Evolutionary conservation across 2,329 filamentous ascomycete genomes (phyloP).

Genomic region (Albifimbria verrucaria): DNA sequence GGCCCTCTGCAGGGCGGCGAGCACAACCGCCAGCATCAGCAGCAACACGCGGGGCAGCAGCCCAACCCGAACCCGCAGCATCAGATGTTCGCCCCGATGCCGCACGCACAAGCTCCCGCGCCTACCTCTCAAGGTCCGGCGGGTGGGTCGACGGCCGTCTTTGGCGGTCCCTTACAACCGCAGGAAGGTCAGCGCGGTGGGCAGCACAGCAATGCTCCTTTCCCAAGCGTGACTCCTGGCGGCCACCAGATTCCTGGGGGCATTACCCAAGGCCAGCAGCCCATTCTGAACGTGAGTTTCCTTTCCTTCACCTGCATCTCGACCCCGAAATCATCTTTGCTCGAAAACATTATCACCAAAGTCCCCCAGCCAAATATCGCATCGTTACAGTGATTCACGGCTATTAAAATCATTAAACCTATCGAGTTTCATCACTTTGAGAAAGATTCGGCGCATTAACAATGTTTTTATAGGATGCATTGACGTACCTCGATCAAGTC

Average conservation of each 20-base stretch:
- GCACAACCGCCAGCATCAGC: conserved; percentile 47
- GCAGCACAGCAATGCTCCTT: conserved; percentile 36
- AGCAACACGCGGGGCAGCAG: conserved; percentile 45
- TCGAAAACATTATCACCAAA: neutral
- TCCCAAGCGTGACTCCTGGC: conserved; percentile 42
- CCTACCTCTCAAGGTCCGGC: conserved; percentile 54
- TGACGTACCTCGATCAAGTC: conserved; percentile 96
- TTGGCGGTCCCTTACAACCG: conserved; percentile 65
- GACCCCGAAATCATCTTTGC: neutral
- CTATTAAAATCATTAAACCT: too few species aligned
- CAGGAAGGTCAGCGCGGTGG: conserved; percentile 60
- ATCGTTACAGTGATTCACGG: too few species aligned
- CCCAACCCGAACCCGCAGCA: conserved; percentile 44
- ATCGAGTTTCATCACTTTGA: too few species aligned
- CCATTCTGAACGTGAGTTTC: conserved; percentile 49
- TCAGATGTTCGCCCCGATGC: conserved; percentile 56
- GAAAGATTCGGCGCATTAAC: too few species aligned
- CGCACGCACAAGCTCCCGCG: conserved; percentile 47
- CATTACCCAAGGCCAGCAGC: conserved; percentile 40
- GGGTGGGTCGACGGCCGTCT: conserved; percentile 60
- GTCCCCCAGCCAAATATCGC: too few species aligned
- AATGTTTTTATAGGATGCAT: conserved; percentile 59
- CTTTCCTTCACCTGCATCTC: neutral
- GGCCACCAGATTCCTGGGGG: conserved; percentile 35
- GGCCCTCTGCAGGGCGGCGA: conserved; percentile 52